Base-by-base conservation (phyloP, 371 early-diverging fungal genomes). In the Fennellomyces sp. region DNA sequence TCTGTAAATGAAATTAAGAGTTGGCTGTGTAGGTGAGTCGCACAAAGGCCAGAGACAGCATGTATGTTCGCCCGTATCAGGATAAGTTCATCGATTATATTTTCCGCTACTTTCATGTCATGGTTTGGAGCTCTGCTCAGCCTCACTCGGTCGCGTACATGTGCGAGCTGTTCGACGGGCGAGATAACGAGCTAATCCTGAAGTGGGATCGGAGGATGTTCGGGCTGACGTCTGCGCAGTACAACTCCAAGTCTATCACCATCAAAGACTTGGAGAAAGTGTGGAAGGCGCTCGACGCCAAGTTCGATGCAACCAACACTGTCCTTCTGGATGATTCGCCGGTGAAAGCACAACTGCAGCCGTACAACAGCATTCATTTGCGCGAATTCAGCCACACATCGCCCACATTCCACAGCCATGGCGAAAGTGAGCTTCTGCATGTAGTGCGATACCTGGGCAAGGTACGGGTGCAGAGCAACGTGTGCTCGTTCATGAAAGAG, bases 121-220 rank as follows among this genome's bases (percentile, higher is more conserved):
- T 91, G 89, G 80, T 92, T 5, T 92, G 92, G 92, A 88, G 89
- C 26, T 88, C 90, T 15, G 89, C 92, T 0, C 85, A 80, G 51
- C 82, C 87, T 0, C 65, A 69, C 1, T 88, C 78, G 28, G 88
- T 92, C 2, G 30, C 69, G 5, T 75, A 71, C 25, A 88, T 89
- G 89, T 63, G 85, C 29, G 68, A 70, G 11, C 26, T 70, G 29
- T 82, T 91, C 70, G 82, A 75, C 3, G 52, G 63, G 1, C 56
- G 82, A 27, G 58, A 60, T 6, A 53, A 68, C 2, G 56, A 75
- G 0, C 70, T 91, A 11, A 61, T 73, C 3, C 68, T 75, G 0
- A 66, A 82, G 2, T 91, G 92, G 92, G 80, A 83, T 30, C 78
- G 92, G 36, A 65, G 78, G 4, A 67, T 73, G 35, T 88, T 91